Evolutionary conservation across 1,284 basidiomycete genomes (phyloP).

Genomic region (Anthracocystis panici-leucophaei): DNA sequence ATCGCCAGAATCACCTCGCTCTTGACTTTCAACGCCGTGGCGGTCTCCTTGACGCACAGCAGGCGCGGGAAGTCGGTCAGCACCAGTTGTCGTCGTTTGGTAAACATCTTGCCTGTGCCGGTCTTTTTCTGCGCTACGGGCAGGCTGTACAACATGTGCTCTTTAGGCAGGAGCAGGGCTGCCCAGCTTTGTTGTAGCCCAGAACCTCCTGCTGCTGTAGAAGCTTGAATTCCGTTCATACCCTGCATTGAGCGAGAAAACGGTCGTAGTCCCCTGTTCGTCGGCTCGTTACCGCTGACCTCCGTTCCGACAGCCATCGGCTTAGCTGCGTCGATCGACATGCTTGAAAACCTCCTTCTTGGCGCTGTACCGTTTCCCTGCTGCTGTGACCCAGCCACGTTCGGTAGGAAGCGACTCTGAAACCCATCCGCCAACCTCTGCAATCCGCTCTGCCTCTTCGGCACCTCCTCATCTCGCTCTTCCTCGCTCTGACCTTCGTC

Average conservation of each 20-base stretch:
- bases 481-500: constrained; percentile 5
- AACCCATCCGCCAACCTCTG: constrained; percentile 39
- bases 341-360: constrained; percentile 31
- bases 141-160: constrained; percentile 58
- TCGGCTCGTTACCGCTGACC: background rate
- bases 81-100: constrained; percentile 72
- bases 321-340: constrained; percentile 31
- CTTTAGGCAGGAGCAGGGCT: constrained; percentile 59
- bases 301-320: background rate
- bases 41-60: constrained; percentile 72
- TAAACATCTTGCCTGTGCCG: constrained; percentile 66
- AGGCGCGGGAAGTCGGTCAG: constrained; percentile 73
- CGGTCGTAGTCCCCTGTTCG: constrained; percentile 6
- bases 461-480: constrained; percentile 13
- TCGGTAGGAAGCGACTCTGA: constrained; percentile 23
- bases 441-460: constrained; percentile 27
- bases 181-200: constrained; percentile 50
- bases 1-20: constrained; percentile 71
- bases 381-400: background rate
- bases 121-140: constrained; percentile 63
- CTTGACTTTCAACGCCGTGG: constrained; percentile 70
- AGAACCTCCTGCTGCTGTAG: background rate
- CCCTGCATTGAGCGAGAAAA: constrained; percentile 32
- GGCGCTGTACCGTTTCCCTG: constrained; percentile 13
- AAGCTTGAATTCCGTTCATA: constrained; percentile 16